These are phyloP conservation scores for Boletus pseudo-olivaceus DNA, from an alignment of 768 basidiomycete genomes.

Conservation along the genomic window DNA sequence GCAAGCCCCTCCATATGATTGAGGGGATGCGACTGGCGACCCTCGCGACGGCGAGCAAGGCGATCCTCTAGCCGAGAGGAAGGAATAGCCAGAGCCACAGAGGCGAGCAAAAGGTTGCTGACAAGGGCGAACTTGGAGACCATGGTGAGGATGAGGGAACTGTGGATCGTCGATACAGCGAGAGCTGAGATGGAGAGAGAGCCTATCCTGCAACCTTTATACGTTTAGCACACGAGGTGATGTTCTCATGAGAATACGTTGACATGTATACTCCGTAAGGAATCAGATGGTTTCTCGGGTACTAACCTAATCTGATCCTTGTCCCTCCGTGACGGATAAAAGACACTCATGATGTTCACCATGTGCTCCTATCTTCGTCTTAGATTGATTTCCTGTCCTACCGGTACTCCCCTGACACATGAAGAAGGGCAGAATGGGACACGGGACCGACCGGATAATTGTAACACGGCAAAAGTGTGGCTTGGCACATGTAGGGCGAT, in stretches of 20 bases:
- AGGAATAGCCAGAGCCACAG: slow-evolving; percentile 12
- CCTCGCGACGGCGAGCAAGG: slow-evolving; percentile 12
- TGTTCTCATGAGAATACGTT: not conserved
- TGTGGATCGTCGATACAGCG: not conserved
- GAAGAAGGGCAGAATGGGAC: not conserved
- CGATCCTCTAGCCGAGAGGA: slow-evolving; percentile 12
- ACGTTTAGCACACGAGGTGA: not conserved
- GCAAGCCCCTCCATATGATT: not conserved
- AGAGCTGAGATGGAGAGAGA: not conserved
- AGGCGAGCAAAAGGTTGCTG: slow-evolving; percentile 18
- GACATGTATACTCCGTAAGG: not conserved
- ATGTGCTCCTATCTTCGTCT: not conserved
- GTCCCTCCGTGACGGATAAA: not conserved
- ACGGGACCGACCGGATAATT: not conserved
- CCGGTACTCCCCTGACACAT: not conserved
- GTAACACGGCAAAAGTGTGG: not conserved
- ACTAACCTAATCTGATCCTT: not conserved
- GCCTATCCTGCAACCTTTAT: slow-evolving; percentile 10
- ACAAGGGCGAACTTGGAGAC: slow-evolving; percentile 15
- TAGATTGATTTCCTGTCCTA: not conserved
- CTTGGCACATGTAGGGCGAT: not conserved
- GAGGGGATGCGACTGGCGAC: slow-evolving; percentile 10
- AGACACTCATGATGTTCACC: not conserved
- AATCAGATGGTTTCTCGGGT: not conserved
- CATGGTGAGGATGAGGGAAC: slow-evolving; percentile 8